Conservation (phyloP, 345 rosid genomes). For the Tarenaya hassleriana region DNA sequence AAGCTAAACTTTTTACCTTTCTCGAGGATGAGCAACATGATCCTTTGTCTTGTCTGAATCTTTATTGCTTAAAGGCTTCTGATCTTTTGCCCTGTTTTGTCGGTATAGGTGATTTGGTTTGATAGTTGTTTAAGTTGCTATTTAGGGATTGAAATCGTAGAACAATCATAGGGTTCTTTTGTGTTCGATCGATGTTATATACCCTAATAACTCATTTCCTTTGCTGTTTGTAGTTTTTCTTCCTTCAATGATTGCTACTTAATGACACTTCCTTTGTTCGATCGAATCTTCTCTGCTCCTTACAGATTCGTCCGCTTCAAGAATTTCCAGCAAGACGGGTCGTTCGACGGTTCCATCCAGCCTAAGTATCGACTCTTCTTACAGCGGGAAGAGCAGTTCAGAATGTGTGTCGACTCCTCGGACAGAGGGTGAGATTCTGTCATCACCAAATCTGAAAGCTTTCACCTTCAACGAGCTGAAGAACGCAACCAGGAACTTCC, state of each 20-base stretch:
- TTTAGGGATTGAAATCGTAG: not conserved
- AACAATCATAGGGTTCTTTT: not conserved
- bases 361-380: slow-evolving; percentile 48
- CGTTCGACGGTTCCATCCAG: slow-evolving; percentile 56
- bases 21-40: not conserved
- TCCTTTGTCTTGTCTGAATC: not conserved
- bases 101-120: no score
- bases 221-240: not conserved
- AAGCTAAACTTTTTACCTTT: not conserved
- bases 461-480: slow-evolving; percentile 68
- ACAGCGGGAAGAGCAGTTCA: slow-evolving; percentile 38
- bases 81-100: not conserved
- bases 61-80: slow-evolving; percentile 14
- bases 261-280: slow-evolving; percentile 3
- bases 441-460: slow-evolving; percentile 74
- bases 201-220: not conserved
- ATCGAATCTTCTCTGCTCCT: no score
- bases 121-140: no score
- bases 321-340: slow-evolving; percentile 57
- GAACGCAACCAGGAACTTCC: slow-evolving; percentile 91
- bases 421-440: slow-evolving; percentile 85
- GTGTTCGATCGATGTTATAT: no score
- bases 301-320: slow-evolving; percentile 42
- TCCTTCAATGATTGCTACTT: no score
- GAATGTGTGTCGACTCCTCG: slow-evolving; percentile 56